Conservation (phyloP, 164 flowering plant genomes). For the Houttuynia cordata region DNA sequence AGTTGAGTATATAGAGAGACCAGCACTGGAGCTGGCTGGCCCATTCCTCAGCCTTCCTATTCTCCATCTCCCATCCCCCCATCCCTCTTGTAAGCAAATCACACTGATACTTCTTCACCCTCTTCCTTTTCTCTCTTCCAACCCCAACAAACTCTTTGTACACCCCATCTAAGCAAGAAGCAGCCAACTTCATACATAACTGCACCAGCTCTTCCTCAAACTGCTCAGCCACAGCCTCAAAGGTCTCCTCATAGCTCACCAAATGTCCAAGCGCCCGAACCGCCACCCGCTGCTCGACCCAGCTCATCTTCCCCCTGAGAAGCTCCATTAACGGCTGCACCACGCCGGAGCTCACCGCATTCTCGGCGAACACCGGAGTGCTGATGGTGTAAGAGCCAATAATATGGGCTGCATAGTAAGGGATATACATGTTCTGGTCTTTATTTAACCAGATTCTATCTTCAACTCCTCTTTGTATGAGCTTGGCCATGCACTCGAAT, state of each 20-base stretch:
- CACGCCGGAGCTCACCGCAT: conserved; percentile 50
- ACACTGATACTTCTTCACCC: conserved; percentile 47
- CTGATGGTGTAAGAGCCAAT: conserved; percentile 94
- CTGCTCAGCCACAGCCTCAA: conserved; percentile 25
- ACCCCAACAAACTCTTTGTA: conserved; percentile 33
- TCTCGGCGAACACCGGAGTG: conserved; percentile 44
- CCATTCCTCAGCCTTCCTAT: conserved; percentile 79
- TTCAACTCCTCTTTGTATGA: conserved; percentile 33
- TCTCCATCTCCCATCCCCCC: conserved; percentile 57
- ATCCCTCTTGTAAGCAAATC: conserved; percentile 66
- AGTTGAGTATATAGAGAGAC: conserved; percentile 58
- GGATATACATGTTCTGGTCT: conserved; percentile 63
- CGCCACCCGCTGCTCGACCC: conserved; percentile 88
- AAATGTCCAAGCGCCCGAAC: conserved; percentile 77
- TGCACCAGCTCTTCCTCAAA: conserved; percentile 39
- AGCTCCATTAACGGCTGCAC: conserved; percentile 61
- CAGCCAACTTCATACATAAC: conserved; percentile 39
- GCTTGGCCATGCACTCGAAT: conserved; percentile 50
- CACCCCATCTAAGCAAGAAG: conserved; percentile 38
- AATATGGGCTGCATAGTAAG: conserved; percentile 89
- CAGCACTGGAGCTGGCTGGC: conserved; percentile 84
- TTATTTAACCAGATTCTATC: conserved; percentile 43
- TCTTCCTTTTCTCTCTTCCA: conserved; percentile 19
- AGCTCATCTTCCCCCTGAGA: conserved; percentile 55
- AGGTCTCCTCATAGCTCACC: conserved; percentile 54